Conservation (phyloP, 139 green algal genomes). For the Coelastrella sp. region DNA sequence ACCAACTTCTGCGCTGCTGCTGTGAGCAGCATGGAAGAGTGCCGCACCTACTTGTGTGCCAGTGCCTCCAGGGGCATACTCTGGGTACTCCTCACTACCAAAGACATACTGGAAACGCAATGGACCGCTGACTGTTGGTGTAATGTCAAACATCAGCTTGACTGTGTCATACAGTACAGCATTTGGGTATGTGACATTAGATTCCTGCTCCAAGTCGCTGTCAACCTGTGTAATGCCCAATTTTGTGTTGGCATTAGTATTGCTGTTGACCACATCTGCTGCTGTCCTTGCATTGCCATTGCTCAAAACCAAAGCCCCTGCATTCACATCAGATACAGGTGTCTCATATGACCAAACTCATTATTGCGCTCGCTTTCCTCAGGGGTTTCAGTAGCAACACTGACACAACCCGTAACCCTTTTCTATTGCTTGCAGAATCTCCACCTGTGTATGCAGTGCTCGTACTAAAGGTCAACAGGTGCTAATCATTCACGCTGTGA, state of each 20-base stretch:
- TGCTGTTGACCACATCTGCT: not conserved
- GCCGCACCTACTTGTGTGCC: not conserved
- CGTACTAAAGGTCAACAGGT: too few relatives aligned
- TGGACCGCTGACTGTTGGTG: not conserved
- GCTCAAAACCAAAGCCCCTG: not conserved
- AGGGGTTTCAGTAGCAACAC: not conserved
- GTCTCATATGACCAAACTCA: not conserved
- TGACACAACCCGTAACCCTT: too few relatives aligned
- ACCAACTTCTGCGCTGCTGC: not conserved
- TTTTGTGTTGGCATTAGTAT: not conserved
- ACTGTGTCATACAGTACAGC: not conserved
- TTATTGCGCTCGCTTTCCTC: too few relatives aligned
- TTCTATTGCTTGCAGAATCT: too few relatives aligned
- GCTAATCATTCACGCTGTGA: not conserved
- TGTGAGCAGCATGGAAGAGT: not conserved
- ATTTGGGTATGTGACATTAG: not conserved
- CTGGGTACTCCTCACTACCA: slow-evolving; percentile 15
- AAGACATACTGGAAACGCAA: slow-evolving; percentile 38
- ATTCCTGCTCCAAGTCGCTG: too few relatives aligned
- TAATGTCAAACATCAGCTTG: slow-evolving; percentile 4
- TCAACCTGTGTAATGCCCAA: not conserved
- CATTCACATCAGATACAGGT: not conserved
- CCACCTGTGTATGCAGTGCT: too few relatives aligned
- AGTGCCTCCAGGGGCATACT: not conserved
- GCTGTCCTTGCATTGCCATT: not conserved